Evolutionary conservation across 306 rosid species (phyloP).

Genomic region (Lathyrus oleraceus): DNA sequence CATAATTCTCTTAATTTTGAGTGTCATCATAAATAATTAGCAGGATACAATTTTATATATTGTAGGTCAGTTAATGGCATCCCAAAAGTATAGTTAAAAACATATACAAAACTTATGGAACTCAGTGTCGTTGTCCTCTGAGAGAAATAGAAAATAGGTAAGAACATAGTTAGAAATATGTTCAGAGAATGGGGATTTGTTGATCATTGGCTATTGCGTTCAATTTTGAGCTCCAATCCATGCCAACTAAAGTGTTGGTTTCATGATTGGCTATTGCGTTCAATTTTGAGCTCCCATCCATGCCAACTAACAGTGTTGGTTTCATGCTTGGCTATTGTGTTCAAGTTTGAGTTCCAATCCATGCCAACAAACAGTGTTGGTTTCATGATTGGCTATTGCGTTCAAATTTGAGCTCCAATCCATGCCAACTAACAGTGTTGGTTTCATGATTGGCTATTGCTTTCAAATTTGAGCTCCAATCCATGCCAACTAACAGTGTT

Average conservation of each 20-base stretch:
- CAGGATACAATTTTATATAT: conserved; percentile 2
- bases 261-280: too few relatives aligned
- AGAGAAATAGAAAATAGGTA: neutral
- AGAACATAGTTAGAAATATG: neutral
- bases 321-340: too few relatives aligned
- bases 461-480: conserved; percentile 31
- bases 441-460: conserved; percentile 48
- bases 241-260: conserved; percentile 46
- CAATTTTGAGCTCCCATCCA: conserved; percentile 35
- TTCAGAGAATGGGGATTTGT: conserved; percentile 29
- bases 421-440: conserved; percentile 44
- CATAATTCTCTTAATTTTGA: neutral
- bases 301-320: conserved; percentile 44
- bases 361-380: conserved; percentile 44
- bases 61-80: neutral
- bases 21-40: conserved; percentile 11
- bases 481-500: conserved; percentile 43
- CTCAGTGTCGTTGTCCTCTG: conserved; percentile 9
- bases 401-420: conserved; percentile 33
- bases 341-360: conserved; percentile 34
- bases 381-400: conserved; percentile 46
- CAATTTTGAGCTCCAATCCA: conserved; percentile 35
- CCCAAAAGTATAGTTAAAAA: neutral
- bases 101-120: conserved; percentile 9
- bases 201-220: conserved; percentile 26